Conservation (phyloP, 139 green algal species). For the Trebouxia sp. region DNA sequence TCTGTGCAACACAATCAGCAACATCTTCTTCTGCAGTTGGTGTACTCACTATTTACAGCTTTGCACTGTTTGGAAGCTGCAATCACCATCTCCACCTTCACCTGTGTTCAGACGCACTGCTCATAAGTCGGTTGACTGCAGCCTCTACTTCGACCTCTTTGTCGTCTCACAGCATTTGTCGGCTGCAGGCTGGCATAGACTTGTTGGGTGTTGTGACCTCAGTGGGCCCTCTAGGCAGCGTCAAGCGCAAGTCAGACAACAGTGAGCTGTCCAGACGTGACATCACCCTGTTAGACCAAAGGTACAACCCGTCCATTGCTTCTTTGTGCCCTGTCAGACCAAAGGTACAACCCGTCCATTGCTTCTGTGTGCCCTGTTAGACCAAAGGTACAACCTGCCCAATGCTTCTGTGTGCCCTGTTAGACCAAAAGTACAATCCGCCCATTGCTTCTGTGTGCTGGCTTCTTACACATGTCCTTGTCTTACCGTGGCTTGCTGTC, state of each 20-base stretch:
- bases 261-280: conserved; percentile 73
- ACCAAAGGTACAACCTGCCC: conserved; percentile 31
- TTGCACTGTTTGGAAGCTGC: too few species aligned
- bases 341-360: conserved; percentile 31
- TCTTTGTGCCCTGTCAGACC: neutral
- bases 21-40: too few species aligned
- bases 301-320: conserved; percentile 23
- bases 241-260: conserved; percentile 86
- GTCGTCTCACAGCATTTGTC: too few species aligned
- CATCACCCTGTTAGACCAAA: conserved; percentile 72
- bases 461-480: too few species aligned
- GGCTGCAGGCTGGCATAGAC: conserved; percentile 66
- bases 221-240: conserved; percentile 54
- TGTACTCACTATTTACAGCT: too few species aligned
- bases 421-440: conserved; percentile 30
- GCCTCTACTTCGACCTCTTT: too few species aligned
- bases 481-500: too few species aligned
- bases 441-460: neutral
- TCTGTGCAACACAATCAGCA: neutral
- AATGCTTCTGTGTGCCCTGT: neutral
- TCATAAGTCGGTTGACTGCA: too few species aligned
- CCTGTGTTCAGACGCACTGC: too few species aligned
- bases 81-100: too few species aligned
- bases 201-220: conserved; percentile 75
- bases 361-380: neutral